Evolutionary conservation across 805 yeast species (phyloP).

Genomic region (Myxozyma mucilagina): DNA sequence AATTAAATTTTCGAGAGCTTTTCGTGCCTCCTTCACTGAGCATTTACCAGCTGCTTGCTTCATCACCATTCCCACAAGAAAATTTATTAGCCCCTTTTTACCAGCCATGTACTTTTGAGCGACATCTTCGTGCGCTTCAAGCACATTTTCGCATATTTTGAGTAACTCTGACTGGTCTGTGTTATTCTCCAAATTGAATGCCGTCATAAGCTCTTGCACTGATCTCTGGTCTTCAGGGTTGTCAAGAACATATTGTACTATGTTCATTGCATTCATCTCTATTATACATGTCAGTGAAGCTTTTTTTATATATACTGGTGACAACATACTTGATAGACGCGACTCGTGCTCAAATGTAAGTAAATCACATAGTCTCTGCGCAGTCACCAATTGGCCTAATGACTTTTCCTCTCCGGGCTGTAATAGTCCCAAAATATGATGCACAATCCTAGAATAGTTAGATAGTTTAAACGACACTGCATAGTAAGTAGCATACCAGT

Average conservation of each 20-base stretch:
- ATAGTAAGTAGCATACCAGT: constrained; percentile 43
- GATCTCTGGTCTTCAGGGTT: constrained; percentile 44
- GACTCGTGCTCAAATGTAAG: constrained; percentile 50
- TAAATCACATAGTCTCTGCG: constrained; percentile 54
- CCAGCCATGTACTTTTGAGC: constrained; percentile 59
- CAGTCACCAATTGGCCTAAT: constrained; percentile 40
- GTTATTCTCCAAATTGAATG: constrained; percentile 44
- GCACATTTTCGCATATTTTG: constrained; percentile 50
- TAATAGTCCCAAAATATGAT: constrained; percentile 73
- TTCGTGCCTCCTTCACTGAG: constrained; percentile 34
- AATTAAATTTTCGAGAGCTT: constrained; percentile 36
- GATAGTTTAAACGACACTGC: background rate
- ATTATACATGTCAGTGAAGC: background rate
- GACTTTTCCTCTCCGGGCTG: constrained; percentile 47
- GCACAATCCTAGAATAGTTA: constrained; percentile 71
- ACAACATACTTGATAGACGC: constrained; percentile 60
- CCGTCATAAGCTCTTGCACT: constrained; percentile 49
- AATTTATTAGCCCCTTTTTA: constrained; percentile 63
- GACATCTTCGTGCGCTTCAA: constrained; percentile 52
- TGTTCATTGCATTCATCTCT: constrained; percentile 60
- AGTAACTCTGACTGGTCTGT: constrained; percentile 43
- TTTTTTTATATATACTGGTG: background rate
- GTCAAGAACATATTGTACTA: constrained; percentile 45
- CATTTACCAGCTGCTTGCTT: constrained; percentile 67
- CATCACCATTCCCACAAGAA: constrained; percentile 83